Evolutionary conservation across 768 basidiomycete species (phyloP), one percentile per base, ranked within the genome.

Genomic region (Leccinum pellstonianum): DNA sequence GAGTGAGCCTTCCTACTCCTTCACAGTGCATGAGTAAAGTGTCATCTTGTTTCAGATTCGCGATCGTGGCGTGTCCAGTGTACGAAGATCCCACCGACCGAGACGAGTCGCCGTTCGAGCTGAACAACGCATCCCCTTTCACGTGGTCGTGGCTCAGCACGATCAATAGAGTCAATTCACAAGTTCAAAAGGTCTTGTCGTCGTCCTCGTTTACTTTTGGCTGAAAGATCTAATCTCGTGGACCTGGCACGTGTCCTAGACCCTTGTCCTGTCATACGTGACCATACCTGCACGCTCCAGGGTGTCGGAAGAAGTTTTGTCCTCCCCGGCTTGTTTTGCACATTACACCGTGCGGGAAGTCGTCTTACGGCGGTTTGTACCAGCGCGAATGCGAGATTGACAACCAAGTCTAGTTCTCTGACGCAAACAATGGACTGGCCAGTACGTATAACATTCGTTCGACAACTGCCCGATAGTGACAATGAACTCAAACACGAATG

Each of bases 141-240:
- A 79, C 87, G 10, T 99, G 97, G 97, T 83, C 91, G 12, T 98
- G 95, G 95, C 82, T 99, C 29, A 94, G 93, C 74, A 99, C 97
- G 1, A 84, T 99, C 62, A 98, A 97, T 70, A 86, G 97, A 38
- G 96, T 98, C 12, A 98, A 96, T 72, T 87, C 93, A 0, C 94
- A 97, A 70, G 96, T 98, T 4, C 93, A 95, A 76, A 99, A 99
- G 85, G 96, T 93, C 23, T 15, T 94, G 88, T 29, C 23, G 63
- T 60, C 25, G 64, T 60, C 49, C 15, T 38, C 25, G 55, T 11
- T 12, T 19, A 46, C 25, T 8, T 15, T 50, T 7, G 11, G 17
- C 10, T 5, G 50, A 4, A 53, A 23, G 8, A 27, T 11, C 38
- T 50, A 50, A 23, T 55, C 59, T 62, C 41, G 60, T 48, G 46